A percentile compares a stretch with the other conserved stretches of the same genome.
Conservation (phyloP, 1,284 basidiomycete species). For the Athelia psychrophila region DNA sequence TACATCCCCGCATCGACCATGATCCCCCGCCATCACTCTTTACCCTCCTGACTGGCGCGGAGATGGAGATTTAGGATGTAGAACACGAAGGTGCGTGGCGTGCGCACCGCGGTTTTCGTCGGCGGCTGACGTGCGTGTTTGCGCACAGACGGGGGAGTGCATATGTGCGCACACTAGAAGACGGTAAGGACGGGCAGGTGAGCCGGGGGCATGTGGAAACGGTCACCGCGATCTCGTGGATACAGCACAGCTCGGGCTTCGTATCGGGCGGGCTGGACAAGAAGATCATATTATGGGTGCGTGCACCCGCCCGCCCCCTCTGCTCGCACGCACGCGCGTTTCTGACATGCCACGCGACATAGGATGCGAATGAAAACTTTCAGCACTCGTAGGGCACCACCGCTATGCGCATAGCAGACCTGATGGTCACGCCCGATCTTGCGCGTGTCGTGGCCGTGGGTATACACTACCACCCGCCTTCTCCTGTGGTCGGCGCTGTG, state of each 20-base stretch:
- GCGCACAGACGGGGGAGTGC: no score
- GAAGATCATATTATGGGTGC: constrained; percentile 86
- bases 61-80: constrained; percentile 76
- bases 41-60: constrained; percentile 85
- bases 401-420: constrained; percentile 84
- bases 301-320: constrained; percentile 22
- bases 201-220: constrained; percentile 66
- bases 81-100: constrained; percentile 81
- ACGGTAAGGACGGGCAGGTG: no score
- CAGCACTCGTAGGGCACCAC: constrained; percentile 68
- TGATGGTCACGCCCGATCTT: constrained; percentile 86
- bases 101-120: constrained; percentile 9
- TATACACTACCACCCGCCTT: constrained; percentile 44
- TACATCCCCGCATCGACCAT: constrained; percentile 89
- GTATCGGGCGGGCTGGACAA: constrained; percentile 90
- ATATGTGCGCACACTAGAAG: no score
- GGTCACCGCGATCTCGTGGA: constrained; percentile 86
- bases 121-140: no score
- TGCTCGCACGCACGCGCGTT: constrained; percentile 7
- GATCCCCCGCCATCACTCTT: constrained; percentile 91
- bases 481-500: constrained; percentile 9
- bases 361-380: constrained; percentile 76
- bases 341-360: no score
- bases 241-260: constrained; percentile 87
- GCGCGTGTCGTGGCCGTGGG: constrained; percentile 83